These are phyloP conservation scores for Lepidium didymum DNA, from an alignment of 345 rosid genomes.

Conservation along the genomic window DNA sequence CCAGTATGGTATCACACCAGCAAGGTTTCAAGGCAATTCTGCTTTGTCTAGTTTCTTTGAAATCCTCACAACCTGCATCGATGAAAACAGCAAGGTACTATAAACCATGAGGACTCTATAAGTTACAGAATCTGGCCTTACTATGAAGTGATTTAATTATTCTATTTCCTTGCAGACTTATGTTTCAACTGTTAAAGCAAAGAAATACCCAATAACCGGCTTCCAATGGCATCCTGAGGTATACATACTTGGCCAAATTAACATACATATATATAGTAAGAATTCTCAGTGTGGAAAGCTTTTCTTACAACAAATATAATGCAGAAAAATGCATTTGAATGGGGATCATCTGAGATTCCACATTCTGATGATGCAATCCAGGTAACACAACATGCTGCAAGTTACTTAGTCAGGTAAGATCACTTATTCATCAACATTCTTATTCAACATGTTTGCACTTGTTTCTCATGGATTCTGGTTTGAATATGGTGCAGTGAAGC, in stretches of 20 bases:
- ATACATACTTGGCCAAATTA: background rate
- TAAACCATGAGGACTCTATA: background rate
- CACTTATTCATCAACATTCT: background rate
- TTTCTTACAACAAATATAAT: background rate
- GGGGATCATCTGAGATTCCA: constrained; percentile 75
- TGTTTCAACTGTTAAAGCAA: constrained; percentile 81
- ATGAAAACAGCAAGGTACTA: constrained; percentile 51
- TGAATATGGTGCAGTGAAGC: constrained; percentile 62
- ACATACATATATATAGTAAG: too few species aligned
- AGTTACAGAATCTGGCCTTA: background rate
- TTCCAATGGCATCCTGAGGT: constrained; percentile 99
- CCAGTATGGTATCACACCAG: constrained; percentile 80
- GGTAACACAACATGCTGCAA: constrained; percentile 85
- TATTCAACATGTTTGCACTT: background rate
- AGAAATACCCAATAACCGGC: constrained; percentile 70
- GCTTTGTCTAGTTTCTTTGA: constrained; percentile 66
- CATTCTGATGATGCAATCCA: constrained; percentile 84
- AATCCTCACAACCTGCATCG: constrained; percentile 64
- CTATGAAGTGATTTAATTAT: background rate
- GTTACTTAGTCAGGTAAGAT: constrained; percentile 66
- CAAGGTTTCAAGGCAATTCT: constrained; percentile 33
- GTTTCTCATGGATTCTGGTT: background rate
- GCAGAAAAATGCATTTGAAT: constrained; percentile 84
- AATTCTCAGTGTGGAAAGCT: background rate
- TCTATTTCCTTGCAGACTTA: constrained; percentile 42